Percentiles rank a stretch among this genome's conserved stretches.
Conservation (phyloP, 108 stramenopile genomes). For the Cyclotella sp. region DNA sequence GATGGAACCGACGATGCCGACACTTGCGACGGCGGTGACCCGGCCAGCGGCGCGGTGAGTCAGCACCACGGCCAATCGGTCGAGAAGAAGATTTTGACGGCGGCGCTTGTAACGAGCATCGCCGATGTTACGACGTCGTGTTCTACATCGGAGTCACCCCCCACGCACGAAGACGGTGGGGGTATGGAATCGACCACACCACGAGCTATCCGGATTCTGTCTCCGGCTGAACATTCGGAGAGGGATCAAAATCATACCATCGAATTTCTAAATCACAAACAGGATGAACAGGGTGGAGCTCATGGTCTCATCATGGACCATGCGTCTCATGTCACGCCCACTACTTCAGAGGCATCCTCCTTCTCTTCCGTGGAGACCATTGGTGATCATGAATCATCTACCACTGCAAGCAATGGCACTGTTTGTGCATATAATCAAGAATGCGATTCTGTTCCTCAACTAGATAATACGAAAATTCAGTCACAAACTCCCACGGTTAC, state of each 20-base stretch:
- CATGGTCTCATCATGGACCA: not conserved
- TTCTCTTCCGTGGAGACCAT: conserved; percentile 27
- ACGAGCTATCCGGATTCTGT: not conserved
- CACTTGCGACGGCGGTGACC: not conserved
- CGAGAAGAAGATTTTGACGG: conserved; percentile 65
- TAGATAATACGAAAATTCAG: not conserved
- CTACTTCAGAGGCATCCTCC: conserved; percentile 25
- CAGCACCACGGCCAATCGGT: conserved; percentile 22
- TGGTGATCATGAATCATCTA: not conserved
- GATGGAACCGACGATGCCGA: conserved; percentile 25
- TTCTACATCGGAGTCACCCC: not conserved
- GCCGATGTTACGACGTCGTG: conserved; percentile 36
- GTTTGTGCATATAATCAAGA: not conserved
- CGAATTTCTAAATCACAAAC: not conserved
- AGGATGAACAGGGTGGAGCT: not conserved
- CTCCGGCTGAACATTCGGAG: not conserved
- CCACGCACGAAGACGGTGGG: not conserved
- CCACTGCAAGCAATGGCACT: not conserved
- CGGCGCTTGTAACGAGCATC: conserved; percentile 73
- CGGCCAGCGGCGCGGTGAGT: conserved; percentile 14
- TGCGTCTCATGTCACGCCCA: conserved; percentile 29
- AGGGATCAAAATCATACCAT: not conserved
- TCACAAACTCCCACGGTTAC: not conserved
- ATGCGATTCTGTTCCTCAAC: not conserved
- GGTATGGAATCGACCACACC: not conserved